A percentile compares a stretch with the other conserved stretches of the same genome.
phyloP scores from a whole-genome alignment of 108 stramenopile species.

The Skeletonema costatum region DNA sequence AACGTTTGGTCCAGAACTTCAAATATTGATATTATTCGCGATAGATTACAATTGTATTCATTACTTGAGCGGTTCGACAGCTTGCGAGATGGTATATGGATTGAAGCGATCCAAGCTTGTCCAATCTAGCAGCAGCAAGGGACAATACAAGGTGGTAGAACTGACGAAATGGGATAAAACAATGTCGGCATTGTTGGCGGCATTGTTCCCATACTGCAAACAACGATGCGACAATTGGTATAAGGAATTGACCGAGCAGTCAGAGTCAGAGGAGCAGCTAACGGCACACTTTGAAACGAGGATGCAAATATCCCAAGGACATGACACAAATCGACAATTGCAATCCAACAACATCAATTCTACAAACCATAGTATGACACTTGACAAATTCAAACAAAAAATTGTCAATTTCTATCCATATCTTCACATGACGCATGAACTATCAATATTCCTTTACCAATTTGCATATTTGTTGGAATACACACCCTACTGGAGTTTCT shows the following conservation, averaged over 20 bases:
- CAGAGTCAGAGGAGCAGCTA: constrained; percentile 1
- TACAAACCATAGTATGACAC: not conserved
- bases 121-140: not conserved
- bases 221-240: constrained; percentile 50
- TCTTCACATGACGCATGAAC: constrained; percentile 57
- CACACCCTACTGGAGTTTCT: constrained; percentile 67
- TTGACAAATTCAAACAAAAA: constrained; percentile 24
- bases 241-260: constrained; percentile 18
- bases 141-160: constrained; percentile 35
- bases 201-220: constrained; percentile 70
- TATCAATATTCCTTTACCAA: constrained; percentile 57
- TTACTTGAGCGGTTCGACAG: constrained; percentile 58
- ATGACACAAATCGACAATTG: not conserved
- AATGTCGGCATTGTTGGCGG: constrained; percentile 61
- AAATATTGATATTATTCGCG: constrained; percentile 55
- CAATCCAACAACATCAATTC: constrained; percentile 3
- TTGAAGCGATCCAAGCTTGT: constrained; percentile 62
- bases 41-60: constrained; percentile 62
- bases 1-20: constrained; percentile 56
- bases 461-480: constrained; percentile 73
- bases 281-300: not conserved
- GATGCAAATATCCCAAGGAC: not conserved
- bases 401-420: constrained; percentile 62
- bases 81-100: constrained; percentile 75
- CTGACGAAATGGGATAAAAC: constrained; percentile 54